Evolutionary conservation across 106 monocot species (phyloP).

Genomic region (Allium sativum): DNA sequence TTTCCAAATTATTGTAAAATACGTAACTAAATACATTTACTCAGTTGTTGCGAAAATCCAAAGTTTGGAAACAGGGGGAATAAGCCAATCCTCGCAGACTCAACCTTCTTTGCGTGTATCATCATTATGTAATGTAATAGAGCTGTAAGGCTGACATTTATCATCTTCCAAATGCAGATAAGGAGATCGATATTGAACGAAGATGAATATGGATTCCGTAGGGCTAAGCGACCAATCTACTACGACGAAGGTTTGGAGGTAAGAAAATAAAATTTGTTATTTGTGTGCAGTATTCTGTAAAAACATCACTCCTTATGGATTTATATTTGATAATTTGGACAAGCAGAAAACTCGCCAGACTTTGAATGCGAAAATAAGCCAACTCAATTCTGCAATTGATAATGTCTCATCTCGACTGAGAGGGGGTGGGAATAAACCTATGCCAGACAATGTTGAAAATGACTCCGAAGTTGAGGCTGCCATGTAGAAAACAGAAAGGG

Average conservation of each 20-base stretch:
- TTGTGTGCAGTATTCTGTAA: neutral
- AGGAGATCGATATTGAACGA: conserved; percentile 69
- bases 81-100: neutral
- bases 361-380: conserved; percentile 65
- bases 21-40: too few relatives aligned
- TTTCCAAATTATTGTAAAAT: too few relatives aligned
- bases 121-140: neutral
- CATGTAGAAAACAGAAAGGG: conserved; percentile 7
- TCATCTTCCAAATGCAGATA: conserved; percentile 34
- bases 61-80: neutral
- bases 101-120: neutral
- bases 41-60: neutral
- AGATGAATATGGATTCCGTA: conserved; percentile 77
- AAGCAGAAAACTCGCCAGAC: conserved; percentile 81
- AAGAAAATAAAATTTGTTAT: neutral
- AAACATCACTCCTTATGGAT: too few relatives aligned
- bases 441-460: conserved; percentile 9
- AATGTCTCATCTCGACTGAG: conserved; percentile 74
- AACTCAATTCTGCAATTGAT: conserved; percentile 85
- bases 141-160: neutral
- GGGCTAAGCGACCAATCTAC: conserved; percentile 41
- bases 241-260: conserved; percentile 94
- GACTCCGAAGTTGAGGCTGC: conserved; percentile 16
- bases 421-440: conserved; percentile 35
- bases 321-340: neutral